Conservation (phyloP, 129 eudicot species). For the Tanacetum coccineum region DNA sequence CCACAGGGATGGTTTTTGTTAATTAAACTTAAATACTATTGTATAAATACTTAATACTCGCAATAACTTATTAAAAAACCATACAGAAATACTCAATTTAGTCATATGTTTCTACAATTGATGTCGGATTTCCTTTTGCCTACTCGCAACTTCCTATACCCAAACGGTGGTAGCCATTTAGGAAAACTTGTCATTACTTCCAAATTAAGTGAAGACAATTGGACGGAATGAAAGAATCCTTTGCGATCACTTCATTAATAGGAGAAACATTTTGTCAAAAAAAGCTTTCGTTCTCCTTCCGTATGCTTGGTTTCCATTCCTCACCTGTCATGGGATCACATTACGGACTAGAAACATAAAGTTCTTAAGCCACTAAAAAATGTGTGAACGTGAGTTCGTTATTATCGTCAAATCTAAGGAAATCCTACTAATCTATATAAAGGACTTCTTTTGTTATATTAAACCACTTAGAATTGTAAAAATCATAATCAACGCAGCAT, state of each 20-base stretch:
- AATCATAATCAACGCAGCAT: too few species aligned
- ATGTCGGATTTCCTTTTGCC: conserved; percentile 86
- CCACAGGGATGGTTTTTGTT: too few species aligned
- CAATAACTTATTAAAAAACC: neutral
- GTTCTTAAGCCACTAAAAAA: conserved; percentile 85
- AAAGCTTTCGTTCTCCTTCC: conserved; percentile 99
- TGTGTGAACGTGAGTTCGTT: conserved; percentile 15
- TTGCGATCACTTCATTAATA: conserved; percentile 82
- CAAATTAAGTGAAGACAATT: conserved; percentile 1
- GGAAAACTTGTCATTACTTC: neutral
- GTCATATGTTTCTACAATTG: conserved; percentile 92
- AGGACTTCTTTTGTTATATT: too few species aligned
- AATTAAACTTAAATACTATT: neutral
- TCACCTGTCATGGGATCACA: conserved; percentile 95
- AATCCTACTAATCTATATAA: too few species aligned
- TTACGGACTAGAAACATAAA: conserved; percentile 97
- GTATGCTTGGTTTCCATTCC: conserved; percentile 94
- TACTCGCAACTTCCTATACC: conserved; percentile 86
- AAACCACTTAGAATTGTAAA: too few species aligned
- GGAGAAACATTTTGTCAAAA: conserved; percentile 85
- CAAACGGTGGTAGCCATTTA: neutral
- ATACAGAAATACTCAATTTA: conserved; percentile 91
- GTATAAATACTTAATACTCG: neutral
- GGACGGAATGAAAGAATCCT: conserved; percentile 36
- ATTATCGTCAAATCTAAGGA: neutral